Evolutionary conservation across 805 yeast genomes (phyloP).

Genomic region (Suhomyces emberorum): DNA sequence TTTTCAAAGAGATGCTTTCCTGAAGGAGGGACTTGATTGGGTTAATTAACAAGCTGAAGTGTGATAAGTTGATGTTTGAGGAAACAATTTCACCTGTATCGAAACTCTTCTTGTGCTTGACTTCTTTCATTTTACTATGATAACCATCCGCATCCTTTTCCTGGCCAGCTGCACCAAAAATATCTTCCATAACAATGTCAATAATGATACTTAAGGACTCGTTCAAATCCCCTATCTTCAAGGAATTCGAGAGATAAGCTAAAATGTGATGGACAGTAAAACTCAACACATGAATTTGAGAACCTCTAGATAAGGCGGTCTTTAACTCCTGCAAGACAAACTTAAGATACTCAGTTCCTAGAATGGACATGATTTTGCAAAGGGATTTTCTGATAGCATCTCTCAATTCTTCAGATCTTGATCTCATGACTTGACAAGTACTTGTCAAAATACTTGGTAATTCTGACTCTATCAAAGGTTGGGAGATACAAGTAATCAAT

Average conservation of each 20-base stretch:
- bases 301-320: conserved; percentile 79
- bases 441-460: conserved; percentile 82
- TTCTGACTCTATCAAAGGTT: conserved; percentile 50
- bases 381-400: conserved; percentile 79
- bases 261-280: conserved; percentile 78
- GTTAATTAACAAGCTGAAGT: conserved; percentile 54
- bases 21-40: conserved; percentile 65
- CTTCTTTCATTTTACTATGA: conserved; percentile 80
- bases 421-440: conserved; percentile 84
- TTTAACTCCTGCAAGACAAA: conserved; percentile 77
- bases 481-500: conserved; percentile 59
- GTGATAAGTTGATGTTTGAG: conserved; percentile 53
- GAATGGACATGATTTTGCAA: conserved; percentile 55
- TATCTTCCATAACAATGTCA: conserved; percentile 83
- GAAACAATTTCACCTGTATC: conserved; percentile 84
- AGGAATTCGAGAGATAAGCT: conserved; percentile 43
- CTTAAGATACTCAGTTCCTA: conserved; percentile 72
- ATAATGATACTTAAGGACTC: conserved; percentile 58
- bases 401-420: conserved; percentile 82
- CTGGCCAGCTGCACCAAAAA: conserved; percentile 86
- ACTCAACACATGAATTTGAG: conserved; percentile 90
- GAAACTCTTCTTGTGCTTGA: conserved; percentile 80
- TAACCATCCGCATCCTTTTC: conserved; percentile 96
- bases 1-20: conserved; percentile 63
- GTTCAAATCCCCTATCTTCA: conserved; percentile 73